Base-by-base conservation (phyloP, 495 filamentous ascomycete species). In the Saxophila tyrrhenica region DNA sequence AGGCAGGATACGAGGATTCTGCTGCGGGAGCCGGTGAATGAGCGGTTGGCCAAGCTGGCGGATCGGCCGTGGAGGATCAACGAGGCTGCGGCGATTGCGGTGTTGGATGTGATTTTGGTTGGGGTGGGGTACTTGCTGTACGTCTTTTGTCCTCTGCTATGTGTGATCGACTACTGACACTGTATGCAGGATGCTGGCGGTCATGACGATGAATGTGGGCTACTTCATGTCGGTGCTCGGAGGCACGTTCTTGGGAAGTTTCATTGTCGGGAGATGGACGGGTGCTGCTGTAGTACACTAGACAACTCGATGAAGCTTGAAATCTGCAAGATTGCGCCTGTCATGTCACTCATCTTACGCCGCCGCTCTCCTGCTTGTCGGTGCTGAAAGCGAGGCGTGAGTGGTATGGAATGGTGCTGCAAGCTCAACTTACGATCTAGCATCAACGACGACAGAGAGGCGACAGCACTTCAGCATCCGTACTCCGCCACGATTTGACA, bases 131-230 rank as follows among this genome's bases (percentile, higher is more conserved):
- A 95, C 72, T 70, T 97, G 29, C 78, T 95, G 91, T 95, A 76
- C 75, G 88, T 80, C 21, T 10, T 11, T 11, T 48, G 23, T 22
- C 22, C 2, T 22, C 21, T 17, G 7, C 43, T 17, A 17, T 3
- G n/a, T 49, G 7, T 11, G 5, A 10, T 35, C 19, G 16, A 13
- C 19, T 17, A 11, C 11, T 46, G 49, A 41, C 49, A 16, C 3
- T 19, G 13, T 17, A 7, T 22, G 25, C 63, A 96, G 91, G 48
- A 97, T 97, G 91, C 72, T 97, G 70, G 89, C 87, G 13, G 86
- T 94, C 60, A 97, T 97, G 90, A 91, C 88, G 5, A 80, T 90
- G 80, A 97, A 97, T 62, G 78, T 97, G 35, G 90, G 90, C 17
- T 97, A 95, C 63, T 95, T 95, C 70, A 69, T 89, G 24, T 88